Percentiles rank a stretch among this genome's conserved stretches.
Evolutionary conservation across 1,284 basidiomycete genomes (phyloP).

Genomic region (Wallemia mellicola): DNA sequence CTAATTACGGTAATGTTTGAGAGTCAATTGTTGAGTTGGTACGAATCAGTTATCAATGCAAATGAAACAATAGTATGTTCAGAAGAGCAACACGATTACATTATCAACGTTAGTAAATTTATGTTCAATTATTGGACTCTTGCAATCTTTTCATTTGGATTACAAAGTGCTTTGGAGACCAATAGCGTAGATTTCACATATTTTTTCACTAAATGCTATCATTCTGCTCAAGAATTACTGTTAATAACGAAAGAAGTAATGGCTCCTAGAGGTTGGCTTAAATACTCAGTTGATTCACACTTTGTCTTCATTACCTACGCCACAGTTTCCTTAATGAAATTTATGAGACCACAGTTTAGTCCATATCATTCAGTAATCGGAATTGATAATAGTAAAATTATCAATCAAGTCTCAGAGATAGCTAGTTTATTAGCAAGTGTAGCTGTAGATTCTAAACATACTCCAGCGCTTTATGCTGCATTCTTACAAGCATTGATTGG

Average conservation of each 20-base stretch:
- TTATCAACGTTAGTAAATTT: slow-evolving; percentile 29
- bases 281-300: slow-evolving; percentile 65
- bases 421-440: slow-evolving; percentile 44
- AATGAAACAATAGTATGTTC: slow-evolving; percentile 6
- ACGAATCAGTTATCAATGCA: slow-evolving; percentile 13
- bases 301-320: slow-evolving; percentile 74
- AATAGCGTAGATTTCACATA: slow-evolving; percentile 20
- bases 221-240: slow-evolving; percentile 9
- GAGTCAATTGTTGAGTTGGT: slow-evolving; percentile 40
- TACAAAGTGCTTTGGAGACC: slow-evolving; percentile 68
- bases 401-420: slow-evolving; percentile 44
- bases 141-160: slow-evolving; percentile 72
- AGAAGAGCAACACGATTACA: slow-evolving; percentile 19
- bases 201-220: slow-evolving; percentile 12
- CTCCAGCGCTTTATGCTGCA: slow-evolving; percentile 53
- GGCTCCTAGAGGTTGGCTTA: slow-evolving; percentile 40
- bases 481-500: slow-evolving; percentile 39
- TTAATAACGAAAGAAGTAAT: slow-evolving; percentile 26
- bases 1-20: slow-evolving; percentile 56
- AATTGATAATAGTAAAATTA: slow-evolving; percentile 21
- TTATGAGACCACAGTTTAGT: slow-evolving; percentile 17
- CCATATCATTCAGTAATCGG: slow-evolving; percentile 10
- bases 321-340: slow-evolving; percentile 58
- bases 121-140: slow-evolving; percentile 59
- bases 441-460: slow-evolving; percentile 42